phyloP scores from a whole-genome alignment of 495 filamentous ascomycete genomes.

The Cairneyella variabilis region DNA sequence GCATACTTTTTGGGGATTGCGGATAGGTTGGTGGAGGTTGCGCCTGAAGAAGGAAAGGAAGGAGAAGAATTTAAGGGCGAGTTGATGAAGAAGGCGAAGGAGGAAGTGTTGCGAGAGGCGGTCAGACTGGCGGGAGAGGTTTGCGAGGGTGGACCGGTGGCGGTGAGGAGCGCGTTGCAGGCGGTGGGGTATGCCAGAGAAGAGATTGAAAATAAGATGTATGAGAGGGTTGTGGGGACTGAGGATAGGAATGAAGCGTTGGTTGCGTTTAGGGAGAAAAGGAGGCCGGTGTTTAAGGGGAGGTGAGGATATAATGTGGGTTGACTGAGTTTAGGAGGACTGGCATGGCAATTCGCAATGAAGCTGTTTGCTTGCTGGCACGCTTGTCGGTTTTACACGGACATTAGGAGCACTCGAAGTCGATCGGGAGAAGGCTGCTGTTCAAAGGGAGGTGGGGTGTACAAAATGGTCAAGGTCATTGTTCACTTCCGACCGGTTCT shows the following conservation, averaged over 20 bases:
- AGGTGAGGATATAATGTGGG: constrained; percentile 24
- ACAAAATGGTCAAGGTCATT: too few relatives aligned
- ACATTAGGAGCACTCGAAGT: too few relatives aligned
- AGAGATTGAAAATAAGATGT: constrained; percentile 70
- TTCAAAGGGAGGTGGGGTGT: too few relatives aligned
- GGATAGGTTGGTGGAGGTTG: constrained; percentile 74
- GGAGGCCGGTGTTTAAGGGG: constrained; percentile 80
- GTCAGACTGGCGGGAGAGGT: constrained; percentile 77
- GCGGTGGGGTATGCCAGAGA: constrained; percentile 66
- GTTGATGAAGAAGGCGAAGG: constrained; percentile 45
- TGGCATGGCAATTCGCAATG: too few relatives aligned
- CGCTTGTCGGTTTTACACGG: too few relatives aligned
- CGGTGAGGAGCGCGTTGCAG: constrained; percentile 64
- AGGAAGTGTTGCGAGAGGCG: constrained; percentile 65
- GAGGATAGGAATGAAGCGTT: constrained; percentile 86
- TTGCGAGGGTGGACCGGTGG: constrained; percentile 81
- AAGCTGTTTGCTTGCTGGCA: too few relatives aligned
- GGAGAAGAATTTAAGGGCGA: constrained; percentile 34
- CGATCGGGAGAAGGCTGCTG: too few relatives aligned
- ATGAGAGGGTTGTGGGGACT: constrained; percentile 73
- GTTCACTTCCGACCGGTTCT: too few relatives aligned
- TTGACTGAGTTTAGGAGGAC: too few relatives aligned
- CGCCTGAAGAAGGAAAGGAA: constrained; percentile 44
- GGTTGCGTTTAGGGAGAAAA: constrained; percentile 83
- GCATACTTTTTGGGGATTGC: constrained; percentile 81